Base-by-base conservation (phyloP, 495 filamentous ascomycete genomes). In the Annulohypoxylon bovei region DNA sequence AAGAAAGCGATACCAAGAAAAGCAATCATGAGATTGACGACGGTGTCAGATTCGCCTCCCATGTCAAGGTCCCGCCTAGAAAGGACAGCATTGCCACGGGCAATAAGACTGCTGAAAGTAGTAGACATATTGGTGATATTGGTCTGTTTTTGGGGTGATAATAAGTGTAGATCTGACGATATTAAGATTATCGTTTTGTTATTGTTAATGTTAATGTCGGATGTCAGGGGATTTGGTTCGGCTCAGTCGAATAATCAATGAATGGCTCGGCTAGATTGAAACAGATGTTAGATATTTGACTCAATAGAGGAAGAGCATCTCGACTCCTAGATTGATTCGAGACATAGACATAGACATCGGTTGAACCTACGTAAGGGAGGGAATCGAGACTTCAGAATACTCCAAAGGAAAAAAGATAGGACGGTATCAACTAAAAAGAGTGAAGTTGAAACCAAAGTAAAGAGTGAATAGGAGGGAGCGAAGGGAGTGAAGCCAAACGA, bases 1-100 rank as follows among this genome's bases (percentile, higher is more conserved):
- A 93, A 75, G 65, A 93, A 84, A 70, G 93, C 78, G 28, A 99
- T 83, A 67, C 90, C 88, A 59, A 98, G 81, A 14, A 98, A 89
- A 30, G 88, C 86, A 73, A 97, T 93, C 68, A 95, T 81, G 35
- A 95, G 87, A 72, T 91, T 88, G 76, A 92, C 81, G 78, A 91
- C 87, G 8, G 70, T 78, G 72, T 80, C 79, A 62, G 79, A 78
- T 58, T 73, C 75, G 70, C 76, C 79, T 67, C 80, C 80, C 75
- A 81, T 78, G 40, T 70, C 69, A 64, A 79, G 62, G 67, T 86
- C 79, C 57, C 75, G 72, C 64, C 64, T 65, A 40, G 63, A 67
- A 62, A 72, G 69, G 49, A 78, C 64, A 28, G 73, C 65, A 67
- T 79, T 79, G 79, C 81, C 80, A 61, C 91, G 86, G 74, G 80